Evolutionary conservation across 176 grass and related monocot species (phyloP).

Genomic region (Carex littledalei): DNA sequence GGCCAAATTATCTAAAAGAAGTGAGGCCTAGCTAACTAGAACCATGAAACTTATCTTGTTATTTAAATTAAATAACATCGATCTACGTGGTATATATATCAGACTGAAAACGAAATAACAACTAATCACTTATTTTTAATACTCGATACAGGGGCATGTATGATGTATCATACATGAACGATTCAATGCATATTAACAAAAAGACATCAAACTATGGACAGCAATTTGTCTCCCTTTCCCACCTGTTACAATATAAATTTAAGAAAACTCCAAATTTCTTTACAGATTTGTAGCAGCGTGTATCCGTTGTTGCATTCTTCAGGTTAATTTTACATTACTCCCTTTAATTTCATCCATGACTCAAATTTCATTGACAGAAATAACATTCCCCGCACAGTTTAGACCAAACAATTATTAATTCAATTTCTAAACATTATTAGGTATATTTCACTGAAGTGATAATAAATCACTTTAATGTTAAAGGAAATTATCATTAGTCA

Average conservation of each 20-base stretch:
- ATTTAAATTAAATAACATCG: neutral
- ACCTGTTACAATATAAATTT: neutral
- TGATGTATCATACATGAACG: neutral
- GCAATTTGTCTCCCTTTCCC: neutral
- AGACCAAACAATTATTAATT: too few relatives aligned
- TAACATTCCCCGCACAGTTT: too few relatives aligned
- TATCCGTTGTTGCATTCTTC: too few relatives aligned
- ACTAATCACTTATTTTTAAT: neutral
- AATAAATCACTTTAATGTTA: too few relatives aligned
- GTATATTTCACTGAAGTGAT: too few relatives aligned
- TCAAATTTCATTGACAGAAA: too few relatives aligned
- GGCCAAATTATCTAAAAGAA: neutral
- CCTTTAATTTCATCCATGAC: too few relatives aligned
- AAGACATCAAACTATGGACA: neutral
- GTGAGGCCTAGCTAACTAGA: neutral
- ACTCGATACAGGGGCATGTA: neutral
- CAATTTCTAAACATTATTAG: too few relatives aligned
- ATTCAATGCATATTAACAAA: neutral
- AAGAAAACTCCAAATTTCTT: too few relatives aligned
- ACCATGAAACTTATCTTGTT: neutral
- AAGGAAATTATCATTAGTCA: too few relatives aligned
- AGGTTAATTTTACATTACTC: too few relatives aligned
- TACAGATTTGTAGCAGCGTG: too few relatives aligned
- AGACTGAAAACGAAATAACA: conserved; percentile 10
- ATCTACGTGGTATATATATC: neutral